phyloP scores from a whole-genome alignment of 176 grass and related monocot species.

The Bonia amplexicaulis region DNA sequence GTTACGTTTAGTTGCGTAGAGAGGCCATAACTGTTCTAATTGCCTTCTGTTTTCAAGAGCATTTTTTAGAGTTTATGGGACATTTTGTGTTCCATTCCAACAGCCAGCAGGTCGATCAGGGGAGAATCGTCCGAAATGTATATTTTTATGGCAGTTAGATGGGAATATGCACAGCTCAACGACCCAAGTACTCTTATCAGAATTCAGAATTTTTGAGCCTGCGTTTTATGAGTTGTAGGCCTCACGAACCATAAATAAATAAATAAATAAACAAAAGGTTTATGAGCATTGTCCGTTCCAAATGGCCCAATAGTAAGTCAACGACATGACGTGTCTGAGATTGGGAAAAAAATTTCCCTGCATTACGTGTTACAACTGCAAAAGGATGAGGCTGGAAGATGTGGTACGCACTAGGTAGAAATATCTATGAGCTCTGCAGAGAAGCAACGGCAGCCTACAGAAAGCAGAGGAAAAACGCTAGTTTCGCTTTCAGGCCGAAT shows the following conservation, averaged over 20 bases:
- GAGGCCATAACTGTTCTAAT: background rate
- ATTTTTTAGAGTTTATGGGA: background rate
- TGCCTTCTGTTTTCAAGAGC: background rate
- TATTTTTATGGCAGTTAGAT: background rate
- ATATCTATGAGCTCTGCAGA: background rate
- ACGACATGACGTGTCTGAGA: background rate
- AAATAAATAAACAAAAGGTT: background rate
- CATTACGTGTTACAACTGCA: background rate
- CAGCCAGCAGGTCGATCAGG: background rate
- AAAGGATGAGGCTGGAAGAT: background rate
- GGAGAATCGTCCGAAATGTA: background rate
- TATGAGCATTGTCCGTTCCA: background rate
- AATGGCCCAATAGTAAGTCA: background rate
- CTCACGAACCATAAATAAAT: background rate
- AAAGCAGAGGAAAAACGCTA: background rate
- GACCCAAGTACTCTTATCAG: background rate
- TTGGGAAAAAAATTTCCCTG: background rate
- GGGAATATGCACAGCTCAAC: background rate
- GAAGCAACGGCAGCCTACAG: background rate
- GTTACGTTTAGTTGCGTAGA: background rate
- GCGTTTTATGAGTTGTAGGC: background rate
- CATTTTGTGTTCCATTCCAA: background rate
- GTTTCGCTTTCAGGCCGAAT: background rate
- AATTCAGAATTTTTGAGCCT: background rate
- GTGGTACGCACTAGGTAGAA: background rate